Conservation (phyloP, 2,329 filamentous ascomycete species). For the Penicillium sclerotigenum region DNA sequence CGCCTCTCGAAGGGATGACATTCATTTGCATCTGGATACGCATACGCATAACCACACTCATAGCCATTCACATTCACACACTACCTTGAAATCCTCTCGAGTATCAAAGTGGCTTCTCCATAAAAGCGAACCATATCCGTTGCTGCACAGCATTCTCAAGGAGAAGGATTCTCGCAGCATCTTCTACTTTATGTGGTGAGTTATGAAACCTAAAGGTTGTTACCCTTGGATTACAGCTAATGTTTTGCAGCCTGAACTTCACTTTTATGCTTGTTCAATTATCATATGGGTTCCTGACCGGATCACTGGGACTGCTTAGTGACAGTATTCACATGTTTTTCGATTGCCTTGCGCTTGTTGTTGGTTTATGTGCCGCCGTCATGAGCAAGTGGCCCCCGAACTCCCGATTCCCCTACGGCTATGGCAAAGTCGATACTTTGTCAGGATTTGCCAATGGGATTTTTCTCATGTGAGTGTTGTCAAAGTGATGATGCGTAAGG, state of each 20-base stretch:
- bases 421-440: conserved; percentile 93
- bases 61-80: conserved; percentile 29
- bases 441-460: conserved; percentile 96
- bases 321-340: conserved; percentile 99
- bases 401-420: conserved; percentile 85
- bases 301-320: conserved; percentile 89
- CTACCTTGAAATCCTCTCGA: conserved; percentile 54
- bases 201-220: conserved; percentile 4
- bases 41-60: conserved; percentile 34
- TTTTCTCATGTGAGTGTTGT: conserved; percentile 70
- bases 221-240: conserved; percentile 17
- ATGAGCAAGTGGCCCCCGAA: conserved; percentile 96
- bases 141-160: conserved; percentile 79
- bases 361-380: conserved; percentile 86
- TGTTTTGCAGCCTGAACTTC: conserved; percentile 71
- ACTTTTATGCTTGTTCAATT: conserved; percentile 92
- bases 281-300: conserved; percentile 88
- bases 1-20: conserved; percentile 34
- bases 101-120: conserved; percentile 72
- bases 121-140: conserved; percentile 66
- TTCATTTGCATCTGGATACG: conserved; percentile 21
- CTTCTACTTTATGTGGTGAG: conserved; percentile 92
- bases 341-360: conserved; percentile 86
- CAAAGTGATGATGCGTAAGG: too few species aligned
- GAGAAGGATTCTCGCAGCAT: conserved; percentile 93